phyloP scores from a whole-genome alignment of 108 stramenopile species.

The Conticribra guillardii region DNA sequence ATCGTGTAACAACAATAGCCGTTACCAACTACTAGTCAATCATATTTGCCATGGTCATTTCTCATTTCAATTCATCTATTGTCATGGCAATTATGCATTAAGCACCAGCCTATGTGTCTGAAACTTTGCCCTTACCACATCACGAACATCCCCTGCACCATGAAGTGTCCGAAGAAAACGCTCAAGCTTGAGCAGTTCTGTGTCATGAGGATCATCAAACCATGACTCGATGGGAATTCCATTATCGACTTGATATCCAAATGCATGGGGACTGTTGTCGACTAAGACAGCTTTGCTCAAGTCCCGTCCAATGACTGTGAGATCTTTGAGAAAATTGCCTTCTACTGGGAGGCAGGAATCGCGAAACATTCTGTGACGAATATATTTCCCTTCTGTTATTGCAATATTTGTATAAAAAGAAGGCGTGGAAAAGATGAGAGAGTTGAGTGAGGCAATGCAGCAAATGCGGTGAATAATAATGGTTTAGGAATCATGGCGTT shows the following conservation, averaged over 20 bases:
- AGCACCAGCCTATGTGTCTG: slow-evolving; percentile 58
- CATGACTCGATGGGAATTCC: slow-evolving; percentile 98
- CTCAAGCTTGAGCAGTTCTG: slow-evolving; percentile 90
- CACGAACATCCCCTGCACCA: slow-evolving; percentile 81
- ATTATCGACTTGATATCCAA: slow-evolving; percentile 94
- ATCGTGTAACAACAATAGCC: no score
- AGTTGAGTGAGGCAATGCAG: no score
- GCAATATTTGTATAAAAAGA: not conserved
- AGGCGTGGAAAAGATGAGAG: not conserved
- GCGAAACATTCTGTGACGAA: slow-evolving; percentile 91
- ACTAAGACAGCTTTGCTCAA: slow-evolving; percentile 86
- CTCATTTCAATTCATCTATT: no score
- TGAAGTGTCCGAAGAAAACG: slow-evolving; percentile 82
- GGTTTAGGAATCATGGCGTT: no score
- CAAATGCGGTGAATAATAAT: no score
- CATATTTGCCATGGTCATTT: no score
- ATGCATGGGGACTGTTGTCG: slow-evolving; percentile 96
- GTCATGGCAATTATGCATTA: slow-evolving; percentile 59
- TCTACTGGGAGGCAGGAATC: slow-evolving; percentile 93
- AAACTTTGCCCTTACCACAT: slow-evolving; percentile 74
- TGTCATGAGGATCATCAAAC: slow-evolving; percentile 95
- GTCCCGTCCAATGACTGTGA: slow-evolving; percentile 89
- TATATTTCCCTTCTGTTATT: slow-evolving; percentile 72
- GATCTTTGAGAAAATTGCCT: slow-evolving; percentile 91
- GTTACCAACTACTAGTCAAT: no score